Percentiles rank a stretch among this genome's conserved stretches.
Conservation (phyloP, 140 eudicot species). For the Bidens hawaiensis region DNA sequence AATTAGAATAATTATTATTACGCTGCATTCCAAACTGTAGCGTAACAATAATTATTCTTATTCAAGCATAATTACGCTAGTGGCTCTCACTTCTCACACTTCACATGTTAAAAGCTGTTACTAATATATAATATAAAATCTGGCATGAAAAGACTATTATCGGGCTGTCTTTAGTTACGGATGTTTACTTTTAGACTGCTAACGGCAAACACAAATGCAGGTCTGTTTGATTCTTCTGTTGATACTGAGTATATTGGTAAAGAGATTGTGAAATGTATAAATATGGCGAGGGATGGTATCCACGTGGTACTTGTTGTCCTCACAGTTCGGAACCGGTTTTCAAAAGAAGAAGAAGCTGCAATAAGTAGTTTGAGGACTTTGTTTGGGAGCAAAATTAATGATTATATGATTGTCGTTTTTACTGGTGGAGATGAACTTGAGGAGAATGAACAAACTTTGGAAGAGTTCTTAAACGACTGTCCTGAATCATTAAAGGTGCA, state of each 20-base stretch:
- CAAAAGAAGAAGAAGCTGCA: conserved; percentile 76
- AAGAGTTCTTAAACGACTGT: conserved; percentile 58
- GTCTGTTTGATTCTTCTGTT: conserved; percentile 66
- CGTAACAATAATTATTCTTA: too few species aligned
- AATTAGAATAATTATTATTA: too few species aligned
- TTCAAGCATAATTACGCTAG: too few species aligned
- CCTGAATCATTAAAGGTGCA: conserved; percentile 60
- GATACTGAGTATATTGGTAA: conserved; percentile 59
- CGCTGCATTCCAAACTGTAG: too few species aligned
- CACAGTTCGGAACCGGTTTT: conserved; percentile 57
- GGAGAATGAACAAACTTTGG: conserved; percentile 53
- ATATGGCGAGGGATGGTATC: conserved; percentile 87
- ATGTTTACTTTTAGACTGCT: background rate
- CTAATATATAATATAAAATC: background rate
- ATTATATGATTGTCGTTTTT: conserved; percentile 79
- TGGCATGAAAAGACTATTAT: background rate
- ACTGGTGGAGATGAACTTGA: conserved; percentile 97
- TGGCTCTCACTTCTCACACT: too few species aligned
- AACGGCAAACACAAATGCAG: conserved; percentile 30
- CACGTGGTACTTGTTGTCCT: conserved; percentile 82
- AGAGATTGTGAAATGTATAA: conserved; percentile 84
- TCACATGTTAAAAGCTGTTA: too few species aligned
- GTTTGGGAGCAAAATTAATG: conserved; percentile 65
- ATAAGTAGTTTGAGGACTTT: conserved; percentile 55
- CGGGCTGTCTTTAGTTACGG: background rate